phyloP scores from a whole-genome alignment of 768 basidiomycete species.

The Fomitopsis pulvina region DNA sequence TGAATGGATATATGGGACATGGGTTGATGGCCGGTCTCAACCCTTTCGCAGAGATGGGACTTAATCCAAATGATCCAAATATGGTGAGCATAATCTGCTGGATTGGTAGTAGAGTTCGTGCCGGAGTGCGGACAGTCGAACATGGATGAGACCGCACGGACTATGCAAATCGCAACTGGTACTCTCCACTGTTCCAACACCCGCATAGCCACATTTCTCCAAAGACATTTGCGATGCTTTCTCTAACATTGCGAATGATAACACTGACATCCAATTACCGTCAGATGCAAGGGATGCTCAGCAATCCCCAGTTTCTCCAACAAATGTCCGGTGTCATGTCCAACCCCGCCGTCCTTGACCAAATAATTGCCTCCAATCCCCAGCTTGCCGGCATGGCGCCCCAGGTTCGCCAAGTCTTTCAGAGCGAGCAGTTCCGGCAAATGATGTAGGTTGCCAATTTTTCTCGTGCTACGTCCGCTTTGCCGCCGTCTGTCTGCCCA shows the following conservation, averaged over 20 bases:
- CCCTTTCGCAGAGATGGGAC: slow-evolving; percentile 85
- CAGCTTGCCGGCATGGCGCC: slow-evolving; percentile 71
- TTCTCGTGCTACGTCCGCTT: too few relatives aligned
- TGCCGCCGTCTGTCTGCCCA: slow-evolving; percentile 2
- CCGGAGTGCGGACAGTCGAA: too few relatives aligned
- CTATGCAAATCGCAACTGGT: too few relatives aligned
- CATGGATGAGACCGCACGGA: too few relatives aligned
- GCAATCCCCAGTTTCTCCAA: slow-evolving; percentile 75
- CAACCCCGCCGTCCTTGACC: slow-evolving; percentile 84
- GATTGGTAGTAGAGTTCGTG: neutral
- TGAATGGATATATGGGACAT: slow-evolving; percentile 73
- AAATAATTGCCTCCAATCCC: slow-evolving; percentile 78
- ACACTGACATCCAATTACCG: too few relatives aligned
- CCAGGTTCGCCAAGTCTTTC: slow-evolving; percentile 72
- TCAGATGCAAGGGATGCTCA: slow-evolving; percentile 81
- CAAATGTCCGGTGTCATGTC: slow-evolving; percentile 86
- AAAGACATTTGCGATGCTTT: too few relatives aligned
- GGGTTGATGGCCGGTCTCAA: slow-evolving; percentile 83
- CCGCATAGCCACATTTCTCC: too few relatives aligned
- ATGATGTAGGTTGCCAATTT: slow-evolving; percentile 59
- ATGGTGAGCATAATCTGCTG: slow-evolving; percentile 62
- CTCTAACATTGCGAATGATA: too few relatives aligned
- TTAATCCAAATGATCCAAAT: slow-evolving; percentile 92
- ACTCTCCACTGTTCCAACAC: too few relatives aligned
- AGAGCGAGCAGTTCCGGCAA: slow-evolving; percentile 66